Conservation (phyloP, 2,329 filamentous ascomycete species). For the Chrysoporthe cubensis region DNA sequence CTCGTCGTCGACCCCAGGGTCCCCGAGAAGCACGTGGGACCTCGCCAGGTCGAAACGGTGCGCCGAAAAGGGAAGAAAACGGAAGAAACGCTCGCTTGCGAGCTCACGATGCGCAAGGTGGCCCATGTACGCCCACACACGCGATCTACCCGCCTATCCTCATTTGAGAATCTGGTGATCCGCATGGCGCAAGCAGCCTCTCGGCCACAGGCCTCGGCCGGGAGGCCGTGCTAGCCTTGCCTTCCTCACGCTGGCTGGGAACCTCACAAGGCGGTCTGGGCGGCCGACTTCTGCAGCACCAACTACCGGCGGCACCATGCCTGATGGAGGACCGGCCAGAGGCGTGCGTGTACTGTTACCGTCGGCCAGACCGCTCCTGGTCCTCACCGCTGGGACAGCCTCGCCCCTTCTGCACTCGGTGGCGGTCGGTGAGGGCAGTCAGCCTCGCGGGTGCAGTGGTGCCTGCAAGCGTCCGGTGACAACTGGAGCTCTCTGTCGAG, state of each 20-base stretch:
- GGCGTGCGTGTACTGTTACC: background rate
- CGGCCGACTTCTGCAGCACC: background rate
- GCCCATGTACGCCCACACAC: background rate
- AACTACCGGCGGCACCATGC: background rate
- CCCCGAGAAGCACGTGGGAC: background rate
- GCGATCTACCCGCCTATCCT: conserved; percentile 5
- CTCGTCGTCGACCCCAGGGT: conserved; percentile 1
- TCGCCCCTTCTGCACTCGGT: background rate
- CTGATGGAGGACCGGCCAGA: background rate
- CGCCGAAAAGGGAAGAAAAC: background rate
- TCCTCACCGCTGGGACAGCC: conserved; percentile 1
- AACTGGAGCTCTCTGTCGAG: conserved; percentile 1
- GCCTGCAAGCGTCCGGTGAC: background rate
- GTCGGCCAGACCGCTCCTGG: background rate
- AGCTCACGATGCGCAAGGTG: background rate
- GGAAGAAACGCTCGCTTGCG: background rate
- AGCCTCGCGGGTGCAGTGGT: background rate
- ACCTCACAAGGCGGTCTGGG: background rate
- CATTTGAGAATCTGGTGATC: conserved; percentile 2
- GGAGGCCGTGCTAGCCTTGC: conserved; percentile 6
- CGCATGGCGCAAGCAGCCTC: background rate
- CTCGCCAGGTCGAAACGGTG: background rate
- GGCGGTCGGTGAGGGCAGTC: background rate
- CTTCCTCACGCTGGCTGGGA: background rate
- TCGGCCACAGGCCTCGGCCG: background rate